These are phyloP conservation scores for Aurinia saxatilis DNA, from an alignment of 345 rosid genomes.

Conservation along the genomic window DNA sequence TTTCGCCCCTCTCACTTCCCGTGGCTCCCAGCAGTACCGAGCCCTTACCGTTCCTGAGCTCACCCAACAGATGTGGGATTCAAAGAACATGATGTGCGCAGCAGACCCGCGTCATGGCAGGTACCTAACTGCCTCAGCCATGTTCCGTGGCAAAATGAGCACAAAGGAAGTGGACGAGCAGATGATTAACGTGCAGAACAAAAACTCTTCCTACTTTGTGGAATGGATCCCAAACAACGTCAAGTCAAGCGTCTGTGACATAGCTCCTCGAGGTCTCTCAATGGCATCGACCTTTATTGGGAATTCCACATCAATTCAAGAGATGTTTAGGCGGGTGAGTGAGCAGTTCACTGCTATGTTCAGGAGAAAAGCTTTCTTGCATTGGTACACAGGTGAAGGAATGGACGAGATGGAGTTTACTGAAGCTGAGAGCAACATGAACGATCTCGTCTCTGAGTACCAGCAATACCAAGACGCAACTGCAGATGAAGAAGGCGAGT, in stretches of 20 bases:
- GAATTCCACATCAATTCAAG: slow-evolving; percentile 73
- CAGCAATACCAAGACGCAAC: slow-evolving; percentile 86
- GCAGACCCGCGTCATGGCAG: slow-evolving; percentile 74
- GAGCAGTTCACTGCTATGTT: slow-evolving; percentile 90
- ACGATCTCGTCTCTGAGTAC: slow-evolving; percentile 69
- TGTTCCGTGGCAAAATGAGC: slow-evolving; percentile 89
- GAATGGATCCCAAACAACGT: slow-evolving; percentile 87
- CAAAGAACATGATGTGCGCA: slow-evolving; percentile 81
- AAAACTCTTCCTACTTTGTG: slow-evolving; percentile 76
- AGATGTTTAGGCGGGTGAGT: slow-evolving; percentile 79
- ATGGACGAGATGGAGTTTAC: slow-evolving; percentile 90
- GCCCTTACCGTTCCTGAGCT: slow-evolving; percentile 77
- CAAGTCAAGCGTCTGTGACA: slow-evolving; percentile 77
- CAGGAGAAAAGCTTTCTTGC: slow-evolving; percentile 85
- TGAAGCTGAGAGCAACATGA: slow-evolving; percentile 81
- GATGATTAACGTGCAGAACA: slow-evolving; percentile 80
- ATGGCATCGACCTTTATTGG: slow-evolving; percentile 79
- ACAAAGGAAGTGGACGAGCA: slow-evolving; percentile 82
- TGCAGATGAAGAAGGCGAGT: slow-evolving; percentile 67
- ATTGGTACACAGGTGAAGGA: slow-evolving; percentile 81
- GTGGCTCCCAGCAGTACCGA: slow-evolving; percentile 68
- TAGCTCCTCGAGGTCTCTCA: slow-evolving; percentile 67
- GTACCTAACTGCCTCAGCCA: slow-evolving; percentile 67
- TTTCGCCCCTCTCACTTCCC: slow-evolving; percentile 66
- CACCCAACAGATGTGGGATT: slow-evolving; percentile 83